A percentile compares a stretch with the other conserved stretches of the same genome.
These are phyloP conservation scores for Cucurbitaria berberidis DNA, from an alignment of 2,329 filamentous ascomycete genomes.

Conservation along the genomic window DNA sequence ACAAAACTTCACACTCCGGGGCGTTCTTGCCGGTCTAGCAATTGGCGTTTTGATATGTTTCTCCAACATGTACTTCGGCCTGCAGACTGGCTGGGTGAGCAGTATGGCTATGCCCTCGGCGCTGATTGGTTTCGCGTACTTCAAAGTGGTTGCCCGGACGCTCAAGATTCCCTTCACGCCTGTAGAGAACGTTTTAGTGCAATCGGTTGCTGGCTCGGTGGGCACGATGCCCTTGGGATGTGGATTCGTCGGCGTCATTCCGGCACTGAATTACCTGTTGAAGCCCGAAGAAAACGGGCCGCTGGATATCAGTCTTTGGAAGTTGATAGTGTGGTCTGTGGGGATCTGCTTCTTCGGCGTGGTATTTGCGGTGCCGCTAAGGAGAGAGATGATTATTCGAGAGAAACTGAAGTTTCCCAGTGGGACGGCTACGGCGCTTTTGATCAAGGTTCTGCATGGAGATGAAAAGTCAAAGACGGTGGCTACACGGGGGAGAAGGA, in stretches of 20 bases:
- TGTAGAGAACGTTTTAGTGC: constrained; percentile 94
- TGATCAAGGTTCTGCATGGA: constrained; percentile 90
- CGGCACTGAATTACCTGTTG: constrained; percentile 87
- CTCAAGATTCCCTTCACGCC: constrained; percentile 85
- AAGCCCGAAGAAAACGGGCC: constrained; percentile 79
- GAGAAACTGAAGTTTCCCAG: constrained; percentile 94
- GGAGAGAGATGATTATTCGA: constrained; percentile 88
- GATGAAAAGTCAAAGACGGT: constrained; percentile 34
- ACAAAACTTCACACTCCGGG: constrained; percentile 83
- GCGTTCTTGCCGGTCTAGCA: constrained; percentile 76
- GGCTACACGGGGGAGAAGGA: constrained; percentile 3
- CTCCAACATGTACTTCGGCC: constrained; percentile 98
- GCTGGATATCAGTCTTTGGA: constrained; percentile 72
- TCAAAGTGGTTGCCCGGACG: constrained; percentile 76
- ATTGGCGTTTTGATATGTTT: constrained; percentile 94
- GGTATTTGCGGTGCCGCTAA: constrained; percentile 89
- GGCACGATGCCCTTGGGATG: constrained; percentile 96
- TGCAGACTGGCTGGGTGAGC: constrained; percentile 84
- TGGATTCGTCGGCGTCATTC: constrained; percentile 93
- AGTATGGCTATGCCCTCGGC: constrained; percentile 98
- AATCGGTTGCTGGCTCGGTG: constrained; percentile 93
- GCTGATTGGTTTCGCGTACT: constrained; percentile 92
- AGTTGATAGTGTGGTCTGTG: constrained; percentile 86
- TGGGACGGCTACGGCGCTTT: constrained; percentile 90
- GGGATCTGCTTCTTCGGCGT: constrained; percentile 97